Base-by-base conservation (phyloP, 192 early-diverging fungal genomes). In the Irineochytrium annulatum region DNA sequence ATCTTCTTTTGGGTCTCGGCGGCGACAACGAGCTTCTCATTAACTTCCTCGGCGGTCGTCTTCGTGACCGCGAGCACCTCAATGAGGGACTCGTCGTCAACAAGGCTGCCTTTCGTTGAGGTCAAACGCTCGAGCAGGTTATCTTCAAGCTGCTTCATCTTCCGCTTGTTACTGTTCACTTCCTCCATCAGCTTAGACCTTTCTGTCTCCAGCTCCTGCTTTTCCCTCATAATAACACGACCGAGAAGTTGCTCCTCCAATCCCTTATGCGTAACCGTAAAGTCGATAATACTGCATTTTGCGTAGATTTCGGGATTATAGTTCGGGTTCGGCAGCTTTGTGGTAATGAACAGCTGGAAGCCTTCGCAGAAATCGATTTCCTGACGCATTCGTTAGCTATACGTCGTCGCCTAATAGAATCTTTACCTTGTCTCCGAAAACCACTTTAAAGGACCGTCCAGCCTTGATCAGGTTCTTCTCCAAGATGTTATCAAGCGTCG, bases 1-100 rank as follows among this genome's bases (percentile, higher is more conserved):
- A 85, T 85, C 52, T 85, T 85, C 73, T 85, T 84, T 63, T 85
- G 83, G 8, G 83, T 85, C 24, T 85, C 82, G 1, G 82, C 83
- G 16, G 83, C 83, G 39, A 83, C 70, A 0, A 82, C 62, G 27
- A 85, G 77, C 60, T 85, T 85, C 55, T 85, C 83, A 43, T 80
- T 79, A 28, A 85, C 83, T 59, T 85, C 83, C 59, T 85, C 83
- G 11, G 83, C 74, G 3, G 83, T 84, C 14, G 77, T 75, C 60
- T 85, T 85, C 20, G 83, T 78, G 16, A 79, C 75, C 4, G 79
- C 83, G 14, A 85, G 64, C 53, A 85, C 83, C 55, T 85, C 83
- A 70, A 85, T 84, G 20, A 85, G 74, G 0, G 83, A 85, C 62
- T 84, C 82, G 63, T 85, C 83, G 46, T 85, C 83, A 1, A 85